Conservation (phyloP, 495 filamentous ascomycete genomes). For the Hypomontagnella monticulosa region DNA sequence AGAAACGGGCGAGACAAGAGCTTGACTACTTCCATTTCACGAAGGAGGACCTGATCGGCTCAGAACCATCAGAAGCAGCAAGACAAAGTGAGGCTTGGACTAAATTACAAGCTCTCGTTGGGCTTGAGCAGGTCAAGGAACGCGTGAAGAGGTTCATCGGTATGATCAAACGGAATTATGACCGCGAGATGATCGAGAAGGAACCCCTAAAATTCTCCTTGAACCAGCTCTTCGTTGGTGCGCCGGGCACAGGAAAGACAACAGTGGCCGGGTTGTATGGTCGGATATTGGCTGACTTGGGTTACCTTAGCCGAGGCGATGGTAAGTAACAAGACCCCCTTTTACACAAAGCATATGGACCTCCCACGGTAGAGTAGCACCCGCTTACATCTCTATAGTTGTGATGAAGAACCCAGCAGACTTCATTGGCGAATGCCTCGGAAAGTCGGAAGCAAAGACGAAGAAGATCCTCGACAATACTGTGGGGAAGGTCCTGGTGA, state of each 20-base stretch:
- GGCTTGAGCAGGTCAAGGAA: conserved; percentile 66
- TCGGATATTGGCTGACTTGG: conserved; percentile 66
- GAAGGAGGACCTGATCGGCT: background rate
- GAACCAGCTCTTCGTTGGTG: conserved; percentile 72
- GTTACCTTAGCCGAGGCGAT: conserved; percentile 59
- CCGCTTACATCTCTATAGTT: conserved; percentile 9
- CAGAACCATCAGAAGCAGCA: background rate
- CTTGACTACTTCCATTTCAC: no score
- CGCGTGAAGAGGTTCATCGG: conserved; percentile 60
- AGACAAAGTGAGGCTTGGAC: conserved; percentile 59
- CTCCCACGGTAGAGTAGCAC: no score
- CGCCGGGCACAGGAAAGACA: conserved; percentile 80
- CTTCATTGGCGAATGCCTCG: conserved; percentile 70
- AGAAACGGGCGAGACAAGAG: no score
- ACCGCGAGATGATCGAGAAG: conserved; percentile 66
- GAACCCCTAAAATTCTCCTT: conserved; percentile 62
- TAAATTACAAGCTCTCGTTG: conserved; percentile 64
- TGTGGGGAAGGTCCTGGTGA: conserved; percentile 77
- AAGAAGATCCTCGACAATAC: conserved; percentile 71
- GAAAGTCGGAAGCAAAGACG: conserved; percentile 72
- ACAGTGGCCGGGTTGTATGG: conserved; percentile 77
- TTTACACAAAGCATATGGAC: no score
- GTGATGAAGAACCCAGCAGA: conserved; percentile 67
- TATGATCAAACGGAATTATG: conserved; percentile 65
- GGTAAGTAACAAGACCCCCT: no score